These are phyloP conservation scores for Colletotrichum chrysophilum DNA, from an alignment of 2,329 filamentous ascomycete species.

Conservation along the genomic window DNA sequence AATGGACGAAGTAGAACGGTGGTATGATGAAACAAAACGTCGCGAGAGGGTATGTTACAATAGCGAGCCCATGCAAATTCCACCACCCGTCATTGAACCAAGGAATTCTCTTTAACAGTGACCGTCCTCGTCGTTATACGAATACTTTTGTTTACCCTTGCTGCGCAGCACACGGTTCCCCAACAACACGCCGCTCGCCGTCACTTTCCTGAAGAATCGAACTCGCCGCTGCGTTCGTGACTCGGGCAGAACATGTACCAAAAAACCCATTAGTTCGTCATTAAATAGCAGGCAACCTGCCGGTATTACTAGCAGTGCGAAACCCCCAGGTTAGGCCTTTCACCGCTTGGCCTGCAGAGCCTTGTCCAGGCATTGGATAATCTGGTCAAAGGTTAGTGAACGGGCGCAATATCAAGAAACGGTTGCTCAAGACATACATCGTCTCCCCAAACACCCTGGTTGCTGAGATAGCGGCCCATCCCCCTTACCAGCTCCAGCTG, in stretches of 20 bases:
- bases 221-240: background rate
- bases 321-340: background rate
- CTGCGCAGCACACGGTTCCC: background rate
- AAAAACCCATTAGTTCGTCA: conserved; percentile 18
- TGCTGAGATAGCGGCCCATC: conserved; percentile 68
- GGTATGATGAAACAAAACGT: conserved; percentile 15
- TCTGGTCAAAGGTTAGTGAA: conserved; percentile 25
- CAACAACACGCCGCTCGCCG: background rate
- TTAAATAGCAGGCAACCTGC: conserved; percentile 17
- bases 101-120: conserved; percentile 10
- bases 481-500: conserved; percentile 81
- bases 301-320: background rate
- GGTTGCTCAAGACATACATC: conserved; percentile 45
- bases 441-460: conserved; percentile 59
- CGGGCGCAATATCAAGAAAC: background rate
- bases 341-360: conserved; percentile 31
- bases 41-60: conserved; percentile 22
- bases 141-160: conserved; percentile 20
- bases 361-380: conserved; percentile 38
- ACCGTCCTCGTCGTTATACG: conserved; percentile 1
- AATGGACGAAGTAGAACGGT: background rate
- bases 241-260: conserved; percentile 2
- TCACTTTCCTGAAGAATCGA: background rate
- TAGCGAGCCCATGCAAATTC: conserved; percentile 12
- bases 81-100: conserved; percentile 15